Percentiles rank a stretch among this genome's conserved stretches.
Evolutionary conservation across 2,329 filamentous ascomycete genomes (phyloP).

Genomic region (Hypoxylon sp.): DNA sequence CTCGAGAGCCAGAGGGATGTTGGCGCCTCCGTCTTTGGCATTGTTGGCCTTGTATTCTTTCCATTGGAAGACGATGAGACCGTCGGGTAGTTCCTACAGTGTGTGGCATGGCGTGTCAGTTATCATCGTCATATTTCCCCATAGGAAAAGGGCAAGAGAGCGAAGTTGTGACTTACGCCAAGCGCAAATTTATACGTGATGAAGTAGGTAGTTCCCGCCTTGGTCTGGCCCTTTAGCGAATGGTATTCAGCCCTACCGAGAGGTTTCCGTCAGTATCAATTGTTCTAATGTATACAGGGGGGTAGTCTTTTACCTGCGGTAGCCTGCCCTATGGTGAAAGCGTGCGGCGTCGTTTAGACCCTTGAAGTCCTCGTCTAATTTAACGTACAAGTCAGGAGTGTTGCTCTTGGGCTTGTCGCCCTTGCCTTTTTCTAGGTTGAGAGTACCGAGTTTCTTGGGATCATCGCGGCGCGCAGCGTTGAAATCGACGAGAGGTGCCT

Average conservation of each 20-base stretch:
- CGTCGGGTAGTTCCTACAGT: conserved; percentile 33
- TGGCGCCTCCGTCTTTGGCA: conserved; percentile 32
- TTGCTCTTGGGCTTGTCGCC: conserved; percentile 29
- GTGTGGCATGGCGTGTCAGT: not conserved
- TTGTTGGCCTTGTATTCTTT: conserved; percentile 42
- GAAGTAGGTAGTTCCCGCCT: conserved; percentile 42
- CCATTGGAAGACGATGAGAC: conserved; percentile 42
- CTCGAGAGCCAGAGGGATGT: conserved; percentile 38
- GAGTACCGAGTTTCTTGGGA: conserved; percentile 34
- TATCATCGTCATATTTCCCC: not conserved
- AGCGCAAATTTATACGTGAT: conserved; percentile 43
- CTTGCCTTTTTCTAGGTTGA: conserved; percentile 41
- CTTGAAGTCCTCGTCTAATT: conserved; percentile 35
- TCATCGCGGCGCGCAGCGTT: conserved; percentile 37
- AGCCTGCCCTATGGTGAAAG: conserved; percentile 39
- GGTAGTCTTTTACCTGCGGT: conserved; percentile 31
- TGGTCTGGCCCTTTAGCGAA: conserved; percentile 34
- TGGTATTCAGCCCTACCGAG: conserved; percentile 40
- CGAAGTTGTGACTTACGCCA: conserved; percentile 12
- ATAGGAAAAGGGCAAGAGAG: not conserved
- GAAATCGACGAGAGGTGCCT: conserved; percentile 37
- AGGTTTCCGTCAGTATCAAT: conserved; percentile 3
- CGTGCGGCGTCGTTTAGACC: conserved; percentile 31
- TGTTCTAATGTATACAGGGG: too few relatives aligned
- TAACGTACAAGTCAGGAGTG: conserved; percentile 41